Conservation (phyloP, 768 basidiomycete species). For the Tulasnella sp. region DNA sequence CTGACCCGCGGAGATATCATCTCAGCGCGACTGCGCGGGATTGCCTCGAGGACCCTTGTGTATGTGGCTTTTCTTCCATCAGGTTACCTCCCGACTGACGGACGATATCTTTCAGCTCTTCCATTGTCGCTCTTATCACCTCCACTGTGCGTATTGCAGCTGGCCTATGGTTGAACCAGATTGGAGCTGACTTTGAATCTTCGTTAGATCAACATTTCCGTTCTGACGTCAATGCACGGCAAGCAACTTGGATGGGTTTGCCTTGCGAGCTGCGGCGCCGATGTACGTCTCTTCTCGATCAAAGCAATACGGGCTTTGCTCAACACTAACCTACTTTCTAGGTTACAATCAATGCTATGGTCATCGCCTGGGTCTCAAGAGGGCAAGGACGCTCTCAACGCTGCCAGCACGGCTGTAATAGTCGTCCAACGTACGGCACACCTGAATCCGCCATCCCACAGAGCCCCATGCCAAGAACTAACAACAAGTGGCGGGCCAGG, state of each 20-base stretch:
- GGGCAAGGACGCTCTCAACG: not conserved
- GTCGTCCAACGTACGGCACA: not conserved
- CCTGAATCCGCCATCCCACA: not conserved
- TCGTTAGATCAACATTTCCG: slow-evolving; percentile 36
- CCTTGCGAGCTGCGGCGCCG: slow-evolving; percentile 37
- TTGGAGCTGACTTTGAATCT: not conserved
- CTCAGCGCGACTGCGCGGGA: slow-evolving; percentile 32
- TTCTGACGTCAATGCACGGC: slow-evolving; percentile 43
- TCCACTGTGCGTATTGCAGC: slow-evolving; percentile 34
- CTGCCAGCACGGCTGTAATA: not conserved
- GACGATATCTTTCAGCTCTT: slow-evolving; percentile 32
- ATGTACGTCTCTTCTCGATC: slow-evolving; percentile 27
- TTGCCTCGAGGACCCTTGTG: slow-evolving; percentile 41
- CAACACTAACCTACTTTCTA: slow-evolving; percentile 21
- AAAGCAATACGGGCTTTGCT: not conserved
- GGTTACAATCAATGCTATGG: slow-evolving; percentile 43
- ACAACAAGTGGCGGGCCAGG: not conserved
- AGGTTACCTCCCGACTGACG: not conserved
- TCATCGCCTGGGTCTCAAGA: slow-evolving; percentile 43
- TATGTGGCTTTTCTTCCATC: slow-evolving; percentile 25
- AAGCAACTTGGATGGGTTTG: slow-evolving; percentile 44
- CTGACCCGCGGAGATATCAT: slow-evolving; percentile 34
- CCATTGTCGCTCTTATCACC: slow-evolving; percentile 41
- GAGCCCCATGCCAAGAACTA: not conserved
- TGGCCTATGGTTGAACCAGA: not conserved